A percentile compares a stretch with the other conserved stretches of the same genome.
phyloP scores from a whole-genome alignment of 2,329 filamentous ascomycete genomes.

The Pseudocercospora cruenta region DNA sequence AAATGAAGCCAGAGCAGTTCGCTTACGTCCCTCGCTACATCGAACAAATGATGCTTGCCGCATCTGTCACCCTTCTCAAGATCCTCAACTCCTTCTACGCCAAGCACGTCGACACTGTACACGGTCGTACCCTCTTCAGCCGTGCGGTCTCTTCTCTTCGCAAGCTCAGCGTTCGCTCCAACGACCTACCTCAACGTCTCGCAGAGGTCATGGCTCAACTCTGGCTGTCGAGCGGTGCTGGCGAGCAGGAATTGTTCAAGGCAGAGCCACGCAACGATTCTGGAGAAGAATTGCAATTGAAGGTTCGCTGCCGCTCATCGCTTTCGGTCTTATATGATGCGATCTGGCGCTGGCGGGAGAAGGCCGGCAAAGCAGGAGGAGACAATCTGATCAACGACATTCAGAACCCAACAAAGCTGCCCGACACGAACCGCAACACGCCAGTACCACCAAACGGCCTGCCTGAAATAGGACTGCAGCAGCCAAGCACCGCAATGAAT shows the following conservation, averaged over 20 bases:
- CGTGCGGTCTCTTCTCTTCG: conserved; percentile 71
- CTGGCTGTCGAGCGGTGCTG: conserved; percentile 64
- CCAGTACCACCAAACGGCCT: conserved; percentile 31
- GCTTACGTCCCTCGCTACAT: conserved; percentile 73
- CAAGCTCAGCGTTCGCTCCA: conserved; percentile 72
- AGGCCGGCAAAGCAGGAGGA: conserved; percentile 58
- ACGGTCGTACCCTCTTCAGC: conserved; percentile 70
- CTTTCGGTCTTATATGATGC: conserved; percentile 85
- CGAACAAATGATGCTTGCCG: conserved; percentile 83
- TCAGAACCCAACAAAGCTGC: conserved; percentile 71
- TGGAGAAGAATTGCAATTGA: conserved; percentile 67
- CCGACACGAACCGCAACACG: conserved; percentile 35
- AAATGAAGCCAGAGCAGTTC: conserved; percentile 57
- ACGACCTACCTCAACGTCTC: conserved; percentile 77
- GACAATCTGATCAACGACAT: conserved; percentile 63
- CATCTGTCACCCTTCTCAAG: conserved; percentile 76
- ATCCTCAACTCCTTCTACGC: conserved; percentile 76
- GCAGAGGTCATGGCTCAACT: conserved; percentile 87
- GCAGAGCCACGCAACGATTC: conserved; percentile 27
- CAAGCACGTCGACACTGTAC: conserved; percentile 69
- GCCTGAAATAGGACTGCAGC: conserved; percentile 17
- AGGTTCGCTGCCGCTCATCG: conserved; percentile 81
- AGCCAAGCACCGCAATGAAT: conserved; percentile 21
- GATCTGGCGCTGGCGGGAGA: conserved; percentile 83
- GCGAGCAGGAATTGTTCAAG: conserved; percentile 36